Conservation (phyloP, 176 grass and related monocot genomes). For the Rhynchospora tenuis region DNA sequence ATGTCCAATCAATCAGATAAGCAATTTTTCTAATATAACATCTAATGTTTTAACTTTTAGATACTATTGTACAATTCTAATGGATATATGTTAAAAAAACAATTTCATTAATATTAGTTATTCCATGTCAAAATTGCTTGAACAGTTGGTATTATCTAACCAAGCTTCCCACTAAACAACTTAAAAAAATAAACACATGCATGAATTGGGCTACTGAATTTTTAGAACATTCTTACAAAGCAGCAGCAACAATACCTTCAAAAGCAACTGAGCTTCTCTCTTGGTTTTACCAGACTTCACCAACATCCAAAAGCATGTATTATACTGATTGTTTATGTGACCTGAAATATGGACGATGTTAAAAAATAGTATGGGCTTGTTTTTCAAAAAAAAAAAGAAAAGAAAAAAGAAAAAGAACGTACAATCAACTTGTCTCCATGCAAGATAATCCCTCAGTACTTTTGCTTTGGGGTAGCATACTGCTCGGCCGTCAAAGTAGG, state of each 20-base stretch:
- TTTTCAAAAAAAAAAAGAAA: no score
- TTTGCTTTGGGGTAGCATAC: slow-evolving; percentile 84
- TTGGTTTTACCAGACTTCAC: slow-evolving; percentile 67
- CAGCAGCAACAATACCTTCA: slow-evolving; percentile 48
- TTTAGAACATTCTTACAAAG: slow-evolving; percentile 4
- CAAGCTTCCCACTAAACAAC: slow-evolving; percentile 10
- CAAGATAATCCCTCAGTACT: slow-evolving; percentile 60
- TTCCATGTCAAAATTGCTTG: background rate
- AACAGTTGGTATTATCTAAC: background rate
- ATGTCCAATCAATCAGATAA: no score
- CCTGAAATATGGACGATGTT: no score
- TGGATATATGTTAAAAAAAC: background rate
- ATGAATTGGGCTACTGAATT: background rate
- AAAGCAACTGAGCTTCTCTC: slow-evolving; percentile 49
- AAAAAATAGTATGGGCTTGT: no score
- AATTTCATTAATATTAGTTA: background rate
- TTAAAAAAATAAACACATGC: background rate
- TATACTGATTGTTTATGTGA: slow-evolving; percentile 67
- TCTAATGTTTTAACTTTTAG: background rate
- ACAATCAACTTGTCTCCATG: slow-evolving; percentile 94
- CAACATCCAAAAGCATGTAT: slow-evolving; percentile 80
- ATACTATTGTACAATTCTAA: background rate
- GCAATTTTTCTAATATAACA: background rate
- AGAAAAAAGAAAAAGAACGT: no score
- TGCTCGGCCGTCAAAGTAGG: slow-evolving; percentile 77